A percentile compares a stretch with the other conserved stretches of the same genome.
phyloP scores from a whole-genome alignment of 1,284 basidiomycete genomes.

The Cryptococcus neoformans region DNA sequence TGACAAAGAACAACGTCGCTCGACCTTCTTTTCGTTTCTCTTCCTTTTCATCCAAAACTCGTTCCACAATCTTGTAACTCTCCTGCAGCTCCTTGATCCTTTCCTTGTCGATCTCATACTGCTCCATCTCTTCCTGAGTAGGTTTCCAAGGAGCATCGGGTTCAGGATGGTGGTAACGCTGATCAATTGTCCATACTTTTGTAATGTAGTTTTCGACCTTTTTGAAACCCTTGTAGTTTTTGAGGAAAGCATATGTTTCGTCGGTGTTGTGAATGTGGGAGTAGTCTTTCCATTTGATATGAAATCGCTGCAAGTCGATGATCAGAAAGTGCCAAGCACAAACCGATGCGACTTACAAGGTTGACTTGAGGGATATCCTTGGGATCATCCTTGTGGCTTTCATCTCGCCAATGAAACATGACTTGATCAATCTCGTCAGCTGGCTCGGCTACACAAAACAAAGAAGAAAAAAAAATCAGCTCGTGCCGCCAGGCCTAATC shows the following conservation, averaged over 20 bases:
- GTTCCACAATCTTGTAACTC: conserved; percentile 86
- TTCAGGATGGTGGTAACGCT: conserved; percentile 58
- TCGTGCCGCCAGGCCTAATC: not conserved
- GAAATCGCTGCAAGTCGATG: conserved; percentile 65
- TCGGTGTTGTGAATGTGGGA: conserved; percentile 96
- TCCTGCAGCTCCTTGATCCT: conserved; percentile 86
- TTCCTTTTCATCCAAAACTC: conserved; percentile 81
- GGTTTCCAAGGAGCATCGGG: conserved; percentile 58
- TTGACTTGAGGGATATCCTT: conserved; percentile 81
- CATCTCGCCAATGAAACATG: conserved; percentile 74
- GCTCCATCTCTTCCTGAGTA: conserved; percentile 84
- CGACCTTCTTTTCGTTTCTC: conserved; percentile 55
- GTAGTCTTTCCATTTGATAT: conserved; percentile 95
- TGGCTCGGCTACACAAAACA: conserved; percentile 11
- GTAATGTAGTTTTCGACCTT: conserved; percentile 99
- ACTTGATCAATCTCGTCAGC: conserved; percentile 85
- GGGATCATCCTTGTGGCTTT: conserved; percentile 67
- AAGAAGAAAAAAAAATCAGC: no score
- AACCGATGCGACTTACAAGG: conserved; percentile 58
- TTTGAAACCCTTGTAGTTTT: conserved; percentile 73
- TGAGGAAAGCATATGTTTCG: conserved; percentile 89
- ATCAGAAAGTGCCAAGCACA: not conserved
- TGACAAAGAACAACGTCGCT: conserved; percentile 86
- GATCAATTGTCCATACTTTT: conserved; percentile 64
- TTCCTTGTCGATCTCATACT: conserved; percentile 83